These are phyloP conservation scores for Helicocarpus griseus DNA, from an alignment of 2,329 filamentous ascomycete species.

Conservation along the genomic window DNA sequence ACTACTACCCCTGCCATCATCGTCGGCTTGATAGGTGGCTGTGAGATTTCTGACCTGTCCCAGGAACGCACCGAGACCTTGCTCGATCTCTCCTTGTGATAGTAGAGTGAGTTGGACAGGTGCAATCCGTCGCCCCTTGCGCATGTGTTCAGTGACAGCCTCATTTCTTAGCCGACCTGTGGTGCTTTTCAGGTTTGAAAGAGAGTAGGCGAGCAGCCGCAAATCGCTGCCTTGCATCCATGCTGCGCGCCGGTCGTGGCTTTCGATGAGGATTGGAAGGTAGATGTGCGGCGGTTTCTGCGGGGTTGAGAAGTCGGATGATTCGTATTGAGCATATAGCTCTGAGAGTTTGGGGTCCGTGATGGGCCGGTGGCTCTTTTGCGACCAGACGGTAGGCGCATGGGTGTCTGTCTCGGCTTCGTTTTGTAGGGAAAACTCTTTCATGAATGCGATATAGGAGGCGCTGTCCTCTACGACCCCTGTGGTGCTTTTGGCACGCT, in stretches of 20 bases:
- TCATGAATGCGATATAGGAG: slow-evolving; percentile 23
- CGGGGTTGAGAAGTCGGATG: slow-evolving; percentile 13
- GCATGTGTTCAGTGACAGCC: slow-evolving; percentile 25
- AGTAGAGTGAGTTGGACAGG: slow-evolving; percentile 20
- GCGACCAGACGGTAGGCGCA: neutral
- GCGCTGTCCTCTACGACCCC: slow-evolving; percentile 9
- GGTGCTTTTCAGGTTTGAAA: slow-evolving; percentile 34
- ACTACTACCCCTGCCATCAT: neutral
- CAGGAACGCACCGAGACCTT: slow-evolving; percentile 15
- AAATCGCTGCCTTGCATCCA: slow-evolving; percentile 46
- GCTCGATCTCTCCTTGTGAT: slow-evolving; percentile 12
- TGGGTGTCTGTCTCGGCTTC: neutral
- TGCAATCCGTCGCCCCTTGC: slow-evolving; percentile 27
- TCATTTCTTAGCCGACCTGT: slow-evolving; percentile 10
- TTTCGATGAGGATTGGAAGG: slow-evolving; percentile 54
- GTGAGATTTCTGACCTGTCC: slow-evolving; percentile 12
- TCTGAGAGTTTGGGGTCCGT: slow-evolving; percentile 45
- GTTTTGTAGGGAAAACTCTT: slow-evolving; percentile 24
- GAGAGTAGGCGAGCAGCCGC: slow-evolving; percentile 47
- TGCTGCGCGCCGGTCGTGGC: slow-evolving; percentile 44
- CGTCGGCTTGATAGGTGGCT: slow-evolving; percentile 12
- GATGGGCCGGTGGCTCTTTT: no score
- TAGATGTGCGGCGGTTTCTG: slow-evolving; percentile 42
- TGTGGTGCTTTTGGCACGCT: slow-evolving; percentile 19
- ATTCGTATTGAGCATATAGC: slow-evolving; percentile 36